Evolutionary conservation across 768 basidiomycete species (phyloP).

Genomic region (Grammothele lineata): DNA sequence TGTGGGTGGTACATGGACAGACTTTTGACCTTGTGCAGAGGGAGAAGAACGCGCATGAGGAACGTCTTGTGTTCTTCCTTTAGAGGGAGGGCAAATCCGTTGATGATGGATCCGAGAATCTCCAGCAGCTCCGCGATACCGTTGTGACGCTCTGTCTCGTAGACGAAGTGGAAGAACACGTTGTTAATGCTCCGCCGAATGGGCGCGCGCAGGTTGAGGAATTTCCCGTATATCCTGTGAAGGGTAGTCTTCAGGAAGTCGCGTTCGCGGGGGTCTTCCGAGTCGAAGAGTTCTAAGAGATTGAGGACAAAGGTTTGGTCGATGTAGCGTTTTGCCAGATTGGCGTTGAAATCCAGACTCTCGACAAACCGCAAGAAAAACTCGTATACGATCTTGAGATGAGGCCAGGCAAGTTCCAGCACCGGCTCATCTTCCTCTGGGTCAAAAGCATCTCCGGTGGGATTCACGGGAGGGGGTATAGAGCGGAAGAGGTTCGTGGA

Average conservation of each 20-base stretch:
- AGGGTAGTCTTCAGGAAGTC: slow-evolving; percentile 99
- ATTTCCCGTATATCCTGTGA: slow-evolving; percentile 99
- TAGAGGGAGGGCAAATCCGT: slow-evolving; percentile 95
- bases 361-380: slow-evolving; percentile 99
- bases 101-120: slow-evolving; percentile 98
- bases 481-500: slow-evolving; percentile 97
- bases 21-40: slow-evolving; percentile 96
- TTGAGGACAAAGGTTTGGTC: slow-evolving; percentile 95
- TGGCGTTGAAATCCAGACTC: slow-evolving; percentile 96
- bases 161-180: slow-evolving; percentile 98
- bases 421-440: slow-evolving; percentile 99
- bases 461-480: slow-evolving; percentile 99
- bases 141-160: slow-evolving; percentile 98
- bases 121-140: slow-evolving; percentile 98
- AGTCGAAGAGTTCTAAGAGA: slow-evolving; percentile 96
- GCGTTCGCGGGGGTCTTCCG: slow-evolving; percentile 96
- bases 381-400: slow-evolving; percentile 98
- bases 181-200: slow-evolving; percentile 99
- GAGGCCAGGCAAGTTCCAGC: slow-evolving; percentile 98
- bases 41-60: slow-evolving; percentile 88
- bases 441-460: slow-evolving; percentile 96
- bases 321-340: slow-evolving; percentile 95
- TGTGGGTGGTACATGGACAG: slow-evolving; percentile 99
- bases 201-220: slow-evolving; percentile 96
- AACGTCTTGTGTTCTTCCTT: slow-evolving; percentile 99